Percentiles rank a stretch among this genome's conserved stretches.
Conservation (phyloP, 2,329 filamentous ascomycete species). For the Claviceps arundinis region DNA sequence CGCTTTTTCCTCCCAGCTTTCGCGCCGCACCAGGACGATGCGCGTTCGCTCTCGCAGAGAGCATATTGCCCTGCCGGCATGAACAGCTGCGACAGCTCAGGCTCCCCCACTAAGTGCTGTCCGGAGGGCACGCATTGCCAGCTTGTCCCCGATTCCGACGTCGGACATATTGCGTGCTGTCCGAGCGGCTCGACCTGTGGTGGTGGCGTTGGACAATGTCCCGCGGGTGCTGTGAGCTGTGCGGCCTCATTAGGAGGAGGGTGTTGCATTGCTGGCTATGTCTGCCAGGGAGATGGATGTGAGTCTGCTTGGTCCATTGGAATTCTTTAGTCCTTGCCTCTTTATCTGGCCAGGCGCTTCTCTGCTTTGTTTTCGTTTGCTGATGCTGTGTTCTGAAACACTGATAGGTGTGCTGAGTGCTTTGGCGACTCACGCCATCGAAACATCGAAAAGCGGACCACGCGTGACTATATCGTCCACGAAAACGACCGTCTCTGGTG, state of each 20-base stretch:
- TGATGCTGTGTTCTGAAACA: not conserved
- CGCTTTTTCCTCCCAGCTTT: conserved; percentile 33
- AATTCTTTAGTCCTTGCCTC: too few species aligned
- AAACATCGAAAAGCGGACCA: conserved; percentile 8
- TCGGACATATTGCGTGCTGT: conserved; percentile 65
- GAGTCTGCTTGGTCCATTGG: conserved; percentile 20
- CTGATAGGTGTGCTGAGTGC: conserved; percentile 20
- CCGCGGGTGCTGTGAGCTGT: conserved; percentile 50
- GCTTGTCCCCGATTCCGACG: conserved; percentile 43
- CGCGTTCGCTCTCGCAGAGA: conserved; percentile 22
- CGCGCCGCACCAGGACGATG: conserved; percentile 28
- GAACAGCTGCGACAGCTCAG: conserved; percentile 48
- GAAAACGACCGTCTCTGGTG: conserved; percentile 18
- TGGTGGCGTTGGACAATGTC: conserved; percentile 49
- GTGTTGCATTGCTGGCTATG: conserved; percentile 61
- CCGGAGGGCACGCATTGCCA: conserved; percentile 52
- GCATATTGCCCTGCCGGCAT: conserved; percentile 57
- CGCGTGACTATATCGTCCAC: conserved; percentile 25
- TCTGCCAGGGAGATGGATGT: conserved; percentile 60
- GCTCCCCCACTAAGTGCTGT: conserved; percentile 61
- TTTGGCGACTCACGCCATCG: conserved; percentile 14
- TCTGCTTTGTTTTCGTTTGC: not conserved
- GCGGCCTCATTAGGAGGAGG: conserved; percentile 53
- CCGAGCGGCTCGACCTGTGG: conserved; percentile 50
- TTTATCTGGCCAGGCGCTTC: not conserved